Percentiles rank a stretch among this genome's conserved stretches.
These are phyloP conservation scores for Nannochloropsis granulata DNA, from an alignment of 108 stramenopile genomes.

Conservation along the genomic window DNA sequence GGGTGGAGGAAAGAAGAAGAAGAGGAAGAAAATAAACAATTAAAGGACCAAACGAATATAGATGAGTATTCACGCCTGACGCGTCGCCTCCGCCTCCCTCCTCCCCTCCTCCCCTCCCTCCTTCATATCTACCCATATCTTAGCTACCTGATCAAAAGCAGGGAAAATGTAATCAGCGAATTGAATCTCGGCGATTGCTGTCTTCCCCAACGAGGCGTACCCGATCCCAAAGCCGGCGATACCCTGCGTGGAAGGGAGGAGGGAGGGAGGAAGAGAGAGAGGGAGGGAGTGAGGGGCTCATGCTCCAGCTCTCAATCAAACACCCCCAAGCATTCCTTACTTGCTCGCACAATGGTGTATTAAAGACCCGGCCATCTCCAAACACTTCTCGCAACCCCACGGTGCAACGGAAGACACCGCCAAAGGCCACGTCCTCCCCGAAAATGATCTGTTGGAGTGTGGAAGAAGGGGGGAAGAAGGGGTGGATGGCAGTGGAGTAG, in stretches of 20 bases:
- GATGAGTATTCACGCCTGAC: no score
- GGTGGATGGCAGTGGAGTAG: no score
- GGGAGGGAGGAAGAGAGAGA: background rate
- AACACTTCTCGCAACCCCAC: constrained; percentile 54
- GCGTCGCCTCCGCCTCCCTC: no score
- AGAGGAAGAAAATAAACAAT: no score
- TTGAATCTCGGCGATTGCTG: constrained; percentile 93
- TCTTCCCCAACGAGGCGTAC: constrained; percentile 80
- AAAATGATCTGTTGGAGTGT: constrained; percentile 46
- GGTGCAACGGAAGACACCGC: constrained; percentile 90
- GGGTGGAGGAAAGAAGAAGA: no score
- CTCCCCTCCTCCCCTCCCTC: no score
- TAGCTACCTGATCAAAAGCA: constrained; percentile 63
- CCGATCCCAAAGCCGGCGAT: constrained; percentile 78
- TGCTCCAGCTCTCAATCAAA: no score
- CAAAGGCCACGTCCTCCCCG: constrained; percentile 96
- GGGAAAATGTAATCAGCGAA: constrained; percentile 87
- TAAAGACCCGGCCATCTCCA: constrained; percentile 66
- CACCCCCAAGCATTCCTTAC: constrained; percentile 21
- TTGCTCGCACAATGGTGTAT: constrained; percentile 76
- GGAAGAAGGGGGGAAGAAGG: no score
- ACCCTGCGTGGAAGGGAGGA: constrained; percentile 19
- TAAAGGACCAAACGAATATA: no score
- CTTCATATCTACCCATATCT: background rate
- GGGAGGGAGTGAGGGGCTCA: constrained; percentile 18